phyloP scores from a whole-genome alignment of 1,139 yeast genomes.

The Pichia sp. region DNA sequence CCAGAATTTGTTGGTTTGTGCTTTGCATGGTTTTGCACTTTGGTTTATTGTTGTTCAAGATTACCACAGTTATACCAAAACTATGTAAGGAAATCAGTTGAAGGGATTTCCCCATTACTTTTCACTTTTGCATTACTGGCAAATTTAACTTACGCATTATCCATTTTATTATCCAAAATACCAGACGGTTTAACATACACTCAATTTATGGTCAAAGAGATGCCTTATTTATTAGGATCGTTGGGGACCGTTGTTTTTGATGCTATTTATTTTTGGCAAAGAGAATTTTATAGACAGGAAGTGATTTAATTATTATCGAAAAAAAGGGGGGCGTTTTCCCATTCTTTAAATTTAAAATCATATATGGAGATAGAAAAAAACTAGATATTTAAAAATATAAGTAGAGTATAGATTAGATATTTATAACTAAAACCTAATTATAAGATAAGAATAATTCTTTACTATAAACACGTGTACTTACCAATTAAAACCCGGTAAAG shows the following conservation, averaged over 20 bases:
- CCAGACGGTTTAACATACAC: constrained; percentile 32
- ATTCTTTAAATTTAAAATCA: too few species aligned
- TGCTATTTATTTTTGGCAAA: constrained; percentile 65
- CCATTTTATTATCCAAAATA: constrained; percentile 42
- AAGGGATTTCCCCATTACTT: constrained; percentile 76
- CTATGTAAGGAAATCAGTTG: constrained; percentile 71
- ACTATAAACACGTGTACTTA: too few species aligned
- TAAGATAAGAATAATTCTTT: too few species aligned
- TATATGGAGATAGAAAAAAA: too few species aligned
- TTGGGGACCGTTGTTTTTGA: constrained; percentile 84
- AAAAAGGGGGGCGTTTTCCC: too few species aligned
- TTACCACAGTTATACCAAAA: constrained; percentile 82
- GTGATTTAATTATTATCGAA: too few species aligned
- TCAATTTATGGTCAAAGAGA: constrained; percentile 56
- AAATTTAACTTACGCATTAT: constrained; percentile 67
- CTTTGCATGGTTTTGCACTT: constrained; percentile 78
- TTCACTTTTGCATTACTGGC: constrained; percentile 78
- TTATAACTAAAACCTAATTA: too few species aligned
- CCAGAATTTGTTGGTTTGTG: constrained; percentile 38
- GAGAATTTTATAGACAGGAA: constrained; percentile 27
- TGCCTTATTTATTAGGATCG: constrained; percentile 82
- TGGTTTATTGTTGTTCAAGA: constrained; percentile 69
- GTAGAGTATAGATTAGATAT: too few species aligned
- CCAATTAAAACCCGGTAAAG: constrained; percentile 24
- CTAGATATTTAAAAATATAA: background rate